These are phyloP conservation scores for Talaromyces adpressus DNA, from an alignment of 495 filamentous ascomycete genomes.

Conservation along the genomic window DNA sequence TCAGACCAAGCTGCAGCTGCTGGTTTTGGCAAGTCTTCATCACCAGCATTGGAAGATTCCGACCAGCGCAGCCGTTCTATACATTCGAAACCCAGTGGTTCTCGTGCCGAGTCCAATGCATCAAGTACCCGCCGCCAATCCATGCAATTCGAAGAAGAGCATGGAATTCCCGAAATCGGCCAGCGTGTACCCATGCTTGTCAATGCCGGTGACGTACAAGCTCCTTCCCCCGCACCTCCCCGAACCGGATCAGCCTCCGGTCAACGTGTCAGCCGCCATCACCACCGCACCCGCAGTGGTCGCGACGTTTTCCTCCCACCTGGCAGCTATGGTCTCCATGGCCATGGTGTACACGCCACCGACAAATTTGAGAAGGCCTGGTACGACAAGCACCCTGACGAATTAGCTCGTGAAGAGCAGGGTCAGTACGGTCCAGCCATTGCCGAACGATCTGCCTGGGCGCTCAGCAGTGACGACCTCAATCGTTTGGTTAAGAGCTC, in stretches of 20 bases:
- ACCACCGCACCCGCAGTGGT: slow-evolving; percentile 58
- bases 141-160: slow-evolving; percentile 56
- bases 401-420: slow-evolving; percentile 62
- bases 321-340: slow-evolving; percentile 80
- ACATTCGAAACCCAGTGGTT: slow-evolving; percentile 36
- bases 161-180: slow-evolving; percentile 87
- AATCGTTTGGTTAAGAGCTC: slow-evolving; percentile 82
- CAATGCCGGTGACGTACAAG: slow-evolving; percentile 93
- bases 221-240: slow-evolving; percentile 75
- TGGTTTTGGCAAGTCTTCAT: slow-evolving; percentile 63
- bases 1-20: slow-evolving; percentile 74
- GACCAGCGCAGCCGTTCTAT: slow-evolving; percentile 45
- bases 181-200: slow-evolving; percentile 88
- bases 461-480: slow-evolving; percentile 83
- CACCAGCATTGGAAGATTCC: slow-evolving; percentile 48
- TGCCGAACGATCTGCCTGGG: slow-evolving; percentile 69
- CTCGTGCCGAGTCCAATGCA: slow-evolving; percentile 45
- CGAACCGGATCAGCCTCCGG: slow-evolving; percentile 38
- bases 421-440: slow-evolving; percentile 58
- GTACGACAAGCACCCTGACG: slow-evolving; percentile 84
- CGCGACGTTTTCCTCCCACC: slow-evolving; percentile 56
- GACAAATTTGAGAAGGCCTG: slow-evolving; percentile 82
- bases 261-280: slow-evolving; percentile 55
- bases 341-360: slow-evolving; percentile 60
- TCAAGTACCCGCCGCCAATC: slow-evolving; percentile 43